Evolutionary conservation across 805 yeast genomes (phyloP).

Genomic region (Schwanniomyces polymorphus): DNA sequence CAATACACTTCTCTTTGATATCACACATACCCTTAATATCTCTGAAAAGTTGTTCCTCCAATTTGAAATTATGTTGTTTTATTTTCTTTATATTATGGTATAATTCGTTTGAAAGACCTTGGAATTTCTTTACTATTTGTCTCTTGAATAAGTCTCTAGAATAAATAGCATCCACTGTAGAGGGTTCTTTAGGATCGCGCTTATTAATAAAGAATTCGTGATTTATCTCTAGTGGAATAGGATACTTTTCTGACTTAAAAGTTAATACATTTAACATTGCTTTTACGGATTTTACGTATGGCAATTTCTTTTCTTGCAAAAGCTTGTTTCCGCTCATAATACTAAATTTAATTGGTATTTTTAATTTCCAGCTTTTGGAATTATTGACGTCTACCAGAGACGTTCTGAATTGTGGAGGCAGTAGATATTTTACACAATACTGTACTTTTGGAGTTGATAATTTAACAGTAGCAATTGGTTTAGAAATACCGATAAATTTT

Average conservation of each 20-base stretch:
- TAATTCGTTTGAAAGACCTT: constrained; percentile 17
- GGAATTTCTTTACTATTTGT: constrained; percentile 14
- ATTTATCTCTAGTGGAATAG: constrained; percentile 39
- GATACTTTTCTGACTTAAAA: constrained; percentile 26
- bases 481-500: constrained; percentile 11
- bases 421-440: constrained; percentile 20
- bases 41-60: constrained; percentile 28
- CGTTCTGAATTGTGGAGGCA: constrained; percentile 18
- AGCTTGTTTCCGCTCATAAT: constrained; percentile 5
- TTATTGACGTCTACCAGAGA: not conserved
- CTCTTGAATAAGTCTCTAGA: not conserved
- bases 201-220: constrained; percentile 34
- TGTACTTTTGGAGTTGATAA: constrained; percentile 16
- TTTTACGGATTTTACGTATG: constrained; percentile 18
- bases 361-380: constrained; percentile 19
- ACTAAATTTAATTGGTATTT: constrained; percentile 24
- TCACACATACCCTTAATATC: constrained; percentile 30
- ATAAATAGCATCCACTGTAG: not conserved
- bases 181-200: not conserved
- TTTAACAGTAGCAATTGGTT: constrained; percentile 10
- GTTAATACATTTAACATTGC: constrained; percentile 34
- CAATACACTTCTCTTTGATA: constrained; percentile 23
- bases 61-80: constrained; percentile 22
- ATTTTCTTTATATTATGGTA: constrained; percentile 15
- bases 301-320: constrained; percentile 13